Base-by-base conservation (phyloP, 345 rosid genomes). In the Turritis glabra region DNA sequence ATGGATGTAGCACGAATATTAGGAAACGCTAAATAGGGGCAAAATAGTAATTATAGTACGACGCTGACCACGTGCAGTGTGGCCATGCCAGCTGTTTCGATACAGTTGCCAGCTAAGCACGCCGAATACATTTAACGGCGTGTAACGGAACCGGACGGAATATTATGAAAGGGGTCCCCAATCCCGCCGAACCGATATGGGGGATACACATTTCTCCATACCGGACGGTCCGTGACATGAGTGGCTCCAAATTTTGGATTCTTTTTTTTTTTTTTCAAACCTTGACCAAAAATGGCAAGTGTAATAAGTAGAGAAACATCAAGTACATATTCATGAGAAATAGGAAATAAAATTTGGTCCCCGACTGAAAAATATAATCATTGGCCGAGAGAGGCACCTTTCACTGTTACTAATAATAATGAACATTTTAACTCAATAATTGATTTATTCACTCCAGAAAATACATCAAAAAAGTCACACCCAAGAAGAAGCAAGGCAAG, bases 1-100 rank as follows among this genome's bases (percentile, higher is more conserved):
- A 60, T 48, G n/a, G 21, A n/a, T 0, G 8, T 22, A 55, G 65
- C 55, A 57, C 50, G 3, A 35, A n/a, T n/a, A n/a, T n/a, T n/a
- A 60, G 9, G 15, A 53, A 54, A 6, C 1, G n/a, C 19, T 2
- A 10, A 18, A 37, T 61, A 76, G 50, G 65, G 80, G 65, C 0
- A 69, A 26, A 62, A 35, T 2, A 0, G 75, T 21, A 61, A 69
- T 43, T 17, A 62, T 3, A 9, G n/a, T 2, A 4, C 0, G 35
- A 62, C 3, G 41, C 41, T 52, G 51, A 58, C 69, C 79, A 76
- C 79, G 75, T 76, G 79, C 79, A 52, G 75, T 29, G 64, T 62
- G 75, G 54, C 65, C 58, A 69, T 63, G 80, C 80, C 80, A 76
- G 80, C 75, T 76, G 79, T 76, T 76, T 60, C 27, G 69, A 56